Base-by-base conservation (phyloP, 2,329 filamentous ascomycete species). In the Thielaviopsis cerberus region DNA sequence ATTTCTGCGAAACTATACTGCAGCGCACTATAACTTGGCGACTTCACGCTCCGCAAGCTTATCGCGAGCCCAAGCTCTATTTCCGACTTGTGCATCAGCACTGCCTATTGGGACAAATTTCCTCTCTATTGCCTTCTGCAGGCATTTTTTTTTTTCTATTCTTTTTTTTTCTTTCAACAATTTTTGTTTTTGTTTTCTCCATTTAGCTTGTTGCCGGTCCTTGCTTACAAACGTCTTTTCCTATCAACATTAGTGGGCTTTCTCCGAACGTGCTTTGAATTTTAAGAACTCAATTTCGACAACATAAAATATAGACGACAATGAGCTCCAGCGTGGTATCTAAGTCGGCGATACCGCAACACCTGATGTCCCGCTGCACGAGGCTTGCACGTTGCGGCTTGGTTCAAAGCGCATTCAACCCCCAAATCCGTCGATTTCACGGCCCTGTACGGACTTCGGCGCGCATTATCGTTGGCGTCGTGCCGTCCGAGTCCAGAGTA, bases 291-390 rank as follows among this genome's bases (percentile, higher is more conserved):
- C 34, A 41, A n/a, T 17, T 3, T 20, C 20, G 37, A 17, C 50
- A 4, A 25, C n/a, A n/a, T 11, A 59, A 30, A 41, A 50, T 20
- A 34, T 41, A 23, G 55, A 55, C 61, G 65, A 70, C 63, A 51
- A 77, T 77, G 75, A 77, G 75, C 65, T 69, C 74, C 48, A 73
- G 67, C 64, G 65, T 75, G 62, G 63, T 76, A 61, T 69, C 70
- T 61, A 77, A 75, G 68, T 71, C 72, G 54, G 70, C 70, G 62
- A 68, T 70, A 63, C 74, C 75, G 37, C 69, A 70, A 65, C 73
- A 74, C 63, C 68, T 71, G 62, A 65, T 77, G 61, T 71, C 73
- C 59, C 72, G 73, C 60, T 68, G 68, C 30, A 20, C 62, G 70
- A 72, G 48, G 66, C 69, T 60, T 67, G 70, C 59, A 69, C 69